A percentile compares a stretch with the other conserved stretches of the same genome.
phyloP scores from a whole-genome alignment of 352 stramenopile species.

The Phytopythium ostracodes region DNA sequence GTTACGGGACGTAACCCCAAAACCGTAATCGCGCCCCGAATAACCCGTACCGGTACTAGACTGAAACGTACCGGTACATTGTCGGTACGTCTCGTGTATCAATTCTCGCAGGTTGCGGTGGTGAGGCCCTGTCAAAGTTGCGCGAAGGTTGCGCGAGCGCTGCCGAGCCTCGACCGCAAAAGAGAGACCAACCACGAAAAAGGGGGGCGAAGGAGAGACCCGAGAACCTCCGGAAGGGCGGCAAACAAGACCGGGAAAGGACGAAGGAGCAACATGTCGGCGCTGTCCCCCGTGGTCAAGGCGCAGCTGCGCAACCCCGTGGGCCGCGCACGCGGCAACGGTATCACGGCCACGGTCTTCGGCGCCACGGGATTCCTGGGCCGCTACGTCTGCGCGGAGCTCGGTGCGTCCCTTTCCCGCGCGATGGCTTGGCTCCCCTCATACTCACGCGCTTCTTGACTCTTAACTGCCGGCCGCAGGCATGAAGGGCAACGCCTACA shows the following conservation, averaged over 20 bases:
- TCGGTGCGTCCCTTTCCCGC: conserved; percentile 64
- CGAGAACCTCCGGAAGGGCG: not conserved
- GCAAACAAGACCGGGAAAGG: not conserved
- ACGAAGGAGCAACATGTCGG: conserved; percentile 49
- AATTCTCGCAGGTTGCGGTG: too few species aligned
- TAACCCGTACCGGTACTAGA: too few species aligned
- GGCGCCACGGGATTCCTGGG: conserved; percentile 94
- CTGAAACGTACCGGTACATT: too few species aligned
- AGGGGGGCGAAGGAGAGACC: conserved; percentile 2
- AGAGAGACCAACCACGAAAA: conserved; percentile 6
- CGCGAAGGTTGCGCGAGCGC: conserved; percentile 28
- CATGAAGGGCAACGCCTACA: conserved; percentile 68
- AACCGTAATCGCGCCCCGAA: too few species aligned
- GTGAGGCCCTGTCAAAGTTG: conserved; percentile 6
- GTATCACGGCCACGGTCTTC: conserved; percentile 94
- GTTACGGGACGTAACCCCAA: too few species aligned
- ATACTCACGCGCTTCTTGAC: too few species aligned
- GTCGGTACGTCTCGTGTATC: too few species aligned
- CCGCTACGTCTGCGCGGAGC: conserved; percentile 92
- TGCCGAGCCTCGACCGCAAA: conserved; percentile 10
- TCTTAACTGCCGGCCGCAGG: too few species aligned
- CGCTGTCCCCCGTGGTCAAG: conserved; percentile 72
- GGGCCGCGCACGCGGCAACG: conserved; percentile 67
- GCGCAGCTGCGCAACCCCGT: conserved; percentile 72
- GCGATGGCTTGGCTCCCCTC: too few species aligned